These are phyloP conservation scores for Claviceps monticola DNA, from an alignment of 2,329 filamentous ascomycete genomes.

Conservation along the genomic window DNA sequence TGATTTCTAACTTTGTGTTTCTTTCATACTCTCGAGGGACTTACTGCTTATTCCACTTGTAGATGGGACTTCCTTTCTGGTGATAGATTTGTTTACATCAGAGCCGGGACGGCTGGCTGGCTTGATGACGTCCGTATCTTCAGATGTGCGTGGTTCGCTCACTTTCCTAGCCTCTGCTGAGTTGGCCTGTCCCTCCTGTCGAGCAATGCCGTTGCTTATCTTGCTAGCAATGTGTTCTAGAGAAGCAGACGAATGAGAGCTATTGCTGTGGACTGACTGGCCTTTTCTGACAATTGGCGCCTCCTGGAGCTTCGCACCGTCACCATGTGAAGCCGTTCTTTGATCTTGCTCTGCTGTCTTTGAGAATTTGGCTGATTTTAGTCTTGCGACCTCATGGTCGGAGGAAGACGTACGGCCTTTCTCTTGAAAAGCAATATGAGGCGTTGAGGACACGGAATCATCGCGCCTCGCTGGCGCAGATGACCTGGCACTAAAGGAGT, in stretches of 20 bases:
- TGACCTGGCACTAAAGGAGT: slow-evolving; percentile 44
- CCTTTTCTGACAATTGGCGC: slow-evolving; percentile 52
- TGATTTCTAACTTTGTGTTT: background rate
- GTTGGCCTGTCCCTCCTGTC: slow-evolving; percentile 13
- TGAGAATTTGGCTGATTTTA: slow-evolving; percentile 35
- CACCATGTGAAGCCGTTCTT: slow-evolving; percentile 17
- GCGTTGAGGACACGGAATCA: slow-evolving; percentile 47
- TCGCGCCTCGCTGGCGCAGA: slow-evolving; percentile 28
- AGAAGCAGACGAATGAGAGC: slow-evolving; percentile 27
- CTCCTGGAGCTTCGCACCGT: slow-evolving; percentile 66
- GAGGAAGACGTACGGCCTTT: slow-evolving; percentile 51
- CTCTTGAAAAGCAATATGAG: slow-evolving; percentile 88
- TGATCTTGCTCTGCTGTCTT: slow-evolving; percentile 21
- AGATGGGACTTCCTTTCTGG: slow-evolving; percentile 50
- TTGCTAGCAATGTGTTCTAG: slow-evolving; percentile 22
- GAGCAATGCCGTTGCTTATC: slow-evolving; percentile 19
- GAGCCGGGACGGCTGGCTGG: slow-evolving; percentile 24
- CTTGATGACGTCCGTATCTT: slow-evolving; percentile 36
- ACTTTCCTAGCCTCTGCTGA: slow-evolving; percentile 20
- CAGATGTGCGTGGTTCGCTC: slow-evolving; percentile 38
- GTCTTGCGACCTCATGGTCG: slow-evolving; percentile 40
- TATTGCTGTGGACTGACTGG: slow-evolving; percentile 25
- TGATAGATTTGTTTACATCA: slow-evolving; percentile 34
- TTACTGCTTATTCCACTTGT: slow-evolving; percentile 27
- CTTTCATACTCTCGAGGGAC: slow-evolving; percentile 6